Evolutionary conservation across 2,329 filamentous ascomycete genomes (phyloP).

Genomic region (Epichloe uncinata): DNA sequence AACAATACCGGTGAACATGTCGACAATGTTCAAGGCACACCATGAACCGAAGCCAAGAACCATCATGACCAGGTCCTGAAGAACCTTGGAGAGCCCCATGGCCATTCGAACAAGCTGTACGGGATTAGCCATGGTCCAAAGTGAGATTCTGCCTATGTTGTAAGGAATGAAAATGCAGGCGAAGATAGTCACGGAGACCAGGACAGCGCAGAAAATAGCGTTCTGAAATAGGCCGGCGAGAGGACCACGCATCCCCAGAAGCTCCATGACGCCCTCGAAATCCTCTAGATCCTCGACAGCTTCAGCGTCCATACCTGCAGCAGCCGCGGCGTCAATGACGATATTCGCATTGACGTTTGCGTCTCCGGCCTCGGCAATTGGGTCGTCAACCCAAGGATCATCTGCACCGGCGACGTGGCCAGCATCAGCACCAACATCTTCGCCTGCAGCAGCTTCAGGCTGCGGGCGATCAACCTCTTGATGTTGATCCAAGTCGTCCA

Average conservation of each 20-base stretch:
- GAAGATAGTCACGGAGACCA: constrained; percentile 78
- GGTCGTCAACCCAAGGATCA: constrained; percentile 11
- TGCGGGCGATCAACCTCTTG: constrained; percentile 15
- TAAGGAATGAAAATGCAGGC: constrained; percentile 84
- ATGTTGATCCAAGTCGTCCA: constrained; percentile 35
- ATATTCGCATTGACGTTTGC: constrained; percentile 20
- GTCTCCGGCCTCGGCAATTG: constrained; percentile 20
- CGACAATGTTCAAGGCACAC: constrained; percentile 25
- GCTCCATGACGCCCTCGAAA: constrained; percentile 87
- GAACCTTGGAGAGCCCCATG: constrained; percentile 61
- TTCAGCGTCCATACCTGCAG: constrained; percentile 58
- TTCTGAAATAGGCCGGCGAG: constrained; percentile 86
- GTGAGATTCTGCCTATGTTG: constrained; percentile 72
- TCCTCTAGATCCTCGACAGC: constrained; percentile 82
- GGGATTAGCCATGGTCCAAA: constrained; percentile 71
- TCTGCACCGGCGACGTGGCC: constrained; percentile 48
- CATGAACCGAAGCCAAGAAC: constrained; percentile 42
- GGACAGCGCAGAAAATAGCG: constrained; percentile 80
- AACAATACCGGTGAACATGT: constrained; percentile 23
- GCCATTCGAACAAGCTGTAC: constrained; percentile 60
- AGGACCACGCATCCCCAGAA: constrained; percentile 92
- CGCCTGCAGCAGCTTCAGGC: constrained; percentile 14
- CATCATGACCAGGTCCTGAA: constrained; percentile 64
- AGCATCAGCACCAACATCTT: constrained; percentile 22
- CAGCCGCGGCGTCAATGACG: constrained; percentile 26